Evolutionary conservation across 2,329 filamentous ascomycete genomes (phyloP).

Genomic region (Beauveria brongniartii): DNA sequence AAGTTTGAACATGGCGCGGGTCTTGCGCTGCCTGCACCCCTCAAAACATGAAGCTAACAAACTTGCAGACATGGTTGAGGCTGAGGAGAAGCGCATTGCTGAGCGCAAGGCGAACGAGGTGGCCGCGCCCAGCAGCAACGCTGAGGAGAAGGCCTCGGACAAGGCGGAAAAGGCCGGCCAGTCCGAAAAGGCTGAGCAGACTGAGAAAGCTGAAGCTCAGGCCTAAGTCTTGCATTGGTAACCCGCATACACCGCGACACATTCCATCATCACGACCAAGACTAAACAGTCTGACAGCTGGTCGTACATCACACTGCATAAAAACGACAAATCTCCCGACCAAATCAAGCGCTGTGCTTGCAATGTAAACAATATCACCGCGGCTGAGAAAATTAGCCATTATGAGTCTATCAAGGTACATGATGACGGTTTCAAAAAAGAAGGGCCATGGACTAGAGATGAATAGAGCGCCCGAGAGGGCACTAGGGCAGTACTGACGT

Average conservation of each 20-base stretch:
- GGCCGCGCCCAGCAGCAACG: not conserved
- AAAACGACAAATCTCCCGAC: constrained; percentile 8
- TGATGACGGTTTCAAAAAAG: not conserved
- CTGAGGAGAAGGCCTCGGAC: not conserved
- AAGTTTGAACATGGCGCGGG: constrained; percentile 21
- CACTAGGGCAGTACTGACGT: not conserved
- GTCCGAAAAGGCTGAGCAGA: not conserved
- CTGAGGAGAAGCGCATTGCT: constrained; percentile 58
- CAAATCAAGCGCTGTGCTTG: not conserved
- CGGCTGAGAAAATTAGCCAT: not conserved
- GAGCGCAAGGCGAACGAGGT: constrained; percentile 26
- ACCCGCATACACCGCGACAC: not conserved
- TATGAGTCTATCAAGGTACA: not conserved
- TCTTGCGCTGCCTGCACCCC: too few species aligned
- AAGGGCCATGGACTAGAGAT: not conserved
- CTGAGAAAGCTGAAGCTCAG: not conserved
- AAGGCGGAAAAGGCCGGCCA: not conserved
- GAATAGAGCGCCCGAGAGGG: not conserved
- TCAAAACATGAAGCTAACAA: not conserved
- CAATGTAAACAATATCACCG: not conserved
- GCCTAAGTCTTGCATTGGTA: not conserved
- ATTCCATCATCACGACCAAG: not conserved
- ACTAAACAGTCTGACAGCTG: not conserved
- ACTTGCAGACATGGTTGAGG: constrained; percentile 65
- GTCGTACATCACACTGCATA: not conserved